phyloP scores from a whole-genome alignment of 306 rosid genomes.

The Medicago lupulina region DNA sequence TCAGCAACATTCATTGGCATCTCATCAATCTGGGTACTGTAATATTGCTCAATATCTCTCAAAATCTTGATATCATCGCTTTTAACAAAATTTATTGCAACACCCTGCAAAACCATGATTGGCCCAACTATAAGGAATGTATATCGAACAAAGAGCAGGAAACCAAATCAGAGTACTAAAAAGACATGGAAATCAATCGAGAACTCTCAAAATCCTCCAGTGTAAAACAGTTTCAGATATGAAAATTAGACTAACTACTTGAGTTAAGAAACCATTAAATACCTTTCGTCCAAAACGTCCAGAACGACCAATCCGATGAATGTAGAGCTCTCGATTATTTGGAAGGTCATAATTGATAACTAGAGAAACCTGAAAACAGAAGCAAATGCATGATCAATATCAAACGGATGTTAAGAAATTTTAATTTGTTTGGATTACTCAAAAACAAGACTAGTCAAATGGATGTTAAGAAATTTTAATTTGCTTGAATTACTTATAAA shows the following conservation, averaged over 20 bases:
- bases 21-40: slow-evolving; percentile 98
- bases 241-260: background rate
- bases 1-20: slow-evolving; percentile 99
- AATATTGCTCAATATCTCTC: slow-evolving; percentile 94
- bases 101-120: slow-evolving; percentile 74
- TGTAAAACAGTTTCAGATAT: background rate
- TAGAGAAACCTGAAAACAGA: slow-evolving; percentile 72
- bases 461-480: background rate
- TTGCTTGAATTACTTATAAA: background rate
- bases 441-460: too few relatives aligned
- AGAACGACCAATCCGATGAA: slow-evolving; percentile 97
- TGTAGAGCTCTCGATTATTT: slow-evolving; percentile 96
- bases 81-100: slow-evolving; percentile 96
- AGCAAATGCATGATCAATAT: slow-evolving; percentile 17
- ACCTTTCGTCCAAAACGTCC: slow-evolving; percentile 99
- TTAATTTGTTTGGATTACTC: too few relatives aligned
- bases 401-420: background rate
- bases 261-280: slow-evolving; percentile 19
- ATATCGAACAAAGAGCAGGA: background rate
- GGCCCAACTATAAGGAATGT: slow-evolving; percentile 9
- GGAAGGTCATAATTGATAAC: slow-evolving; percentile 98
- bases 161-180: background rate
- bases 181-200: background rate
- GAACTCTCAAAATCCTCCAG: slow-evolving; percentile 23
- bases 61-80: slow-evolving; percentile 94